A percentile compares a stretch with the other conserved stretches of the same genome.
Evolutionary conservation across 1,284 basidiomycete genomes (phyloP).

Genomic region (Cryptococcus sp.): DNA sequence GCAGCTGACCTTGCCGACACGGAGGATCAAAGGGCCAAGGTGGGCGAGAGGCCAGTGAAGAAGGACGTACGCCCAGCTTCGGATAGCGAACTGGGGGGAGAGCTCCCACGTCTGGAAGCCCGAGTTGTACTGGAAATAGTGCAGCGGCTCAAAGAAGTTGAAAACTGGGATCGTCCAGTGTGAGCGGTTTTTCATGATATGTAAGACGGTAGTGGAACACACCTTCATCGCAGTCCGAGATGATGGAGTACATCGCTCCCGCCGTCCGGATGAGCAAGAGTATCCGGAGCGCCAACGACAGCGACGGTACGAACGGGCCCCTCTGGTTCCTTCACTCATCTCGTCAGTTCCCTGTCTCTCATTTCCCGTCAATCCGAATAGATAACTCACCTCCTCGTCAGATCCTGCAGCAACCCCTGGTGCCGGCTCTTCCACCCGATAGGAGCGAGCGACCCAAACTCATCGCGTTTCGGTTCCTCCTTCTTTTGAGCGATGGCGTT

Average conservation of each 20-base stretch:
- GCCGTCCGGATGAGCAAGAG: conserved; percentile 75
- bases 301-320: conserved; percentile 74
- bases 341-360: too few relatives aligned
- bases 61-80: conserved; percentile 90
- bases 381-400: conserved; percentile 37
- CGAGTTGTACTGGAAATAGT: conserved; percentile 75
- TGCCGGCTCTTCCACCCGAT: conserved; percentile 46
- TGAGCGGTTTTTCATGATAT: background rate
- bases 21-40: conserved; percentile 41
- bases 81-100: conserved; percentile 81
- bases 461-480: conserved; percentile 31
- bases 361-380: background rate
- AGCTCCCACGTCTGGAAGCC: conserved; percentile 99
- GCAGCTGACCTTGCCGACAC: conserved; percentile 50
- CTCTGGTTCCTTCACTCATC: conserved; percentile 23
- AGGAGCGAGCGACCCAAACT: conserved; percentile 42
- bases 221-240: conserved; percentile 98
- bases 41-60: conserved; percentile 58
- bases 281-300: conserved; percentile 76
- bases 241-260: conserved; percentile 94
- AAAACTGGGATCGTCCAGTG: conserved; percentile 61
- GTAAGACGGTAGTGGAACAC: conserved; percentile 15
- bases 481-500: conserved; percentile 28
- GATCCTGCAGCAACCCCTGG: conserved; percentile 50
- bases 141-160: conserved; percentile 98